Evolutionary conservation across 345 rosid species (phyloP).

Genomic region (Passiflora organensis): DNA sequence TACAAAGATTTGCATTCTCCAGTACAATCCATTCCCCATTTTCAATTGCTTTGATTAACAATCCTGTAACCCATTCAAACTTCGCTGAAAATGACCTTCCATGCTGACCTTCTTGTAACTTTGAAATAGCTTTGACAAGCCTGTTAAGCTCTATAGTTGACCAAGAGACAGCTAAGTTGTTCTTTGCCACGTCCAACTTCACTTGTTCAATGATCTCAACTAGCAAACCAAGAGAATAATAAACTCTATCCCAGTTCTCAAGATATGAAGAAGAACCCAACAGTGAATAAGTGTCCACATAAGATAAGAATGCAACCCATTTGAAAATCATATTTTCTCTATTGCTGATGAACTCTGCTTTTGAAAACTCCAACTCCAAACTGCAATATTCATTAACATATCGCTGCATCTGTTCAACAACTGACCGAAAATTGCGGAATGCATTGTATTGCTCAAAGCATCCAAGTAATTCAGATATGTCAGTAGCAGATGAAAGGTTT

Average conservation of each 20-base stretch:
- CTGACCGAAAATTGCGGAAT: slow-evolving; percentile 56
- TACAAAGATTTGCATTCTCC: slow-evolving; percentile 93
- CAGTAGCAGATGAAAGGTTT: slow-evolving; percentile 85
- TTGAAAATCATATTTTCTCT: slow-evolving; percentile 41
- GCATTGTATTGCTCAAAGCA: slow-evolving; percentile 93
- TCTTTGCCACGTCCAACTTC: slow-evolving; percentile 35
- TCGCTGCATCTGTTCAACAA: slow-evolving; percentile 54
- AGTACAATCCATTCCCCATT: slow-evolving; percentile 93
- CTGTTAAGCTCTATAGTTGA: slow-evolving; percentile 45
- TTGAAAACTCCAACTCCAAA: slow-evolving; percentile 41
- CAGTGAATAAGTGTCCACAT: slow-evolving; percentile 31
- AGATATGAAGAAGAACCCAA: slow-evolving; percentile 31
- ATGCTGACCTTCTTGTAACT: slow-evolving; percentile 44
- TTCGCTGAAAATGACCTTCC: slow-evolving; percentile 50
- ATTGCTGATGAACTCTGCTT: slow-evolving; percentile 33
- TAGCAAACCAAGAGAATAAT: slow-evolving; percentile 41
- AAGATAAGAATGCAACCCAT: slow-evolving; percentile 63
- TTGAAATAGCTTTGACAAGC: slow-evolving; percentile 42
- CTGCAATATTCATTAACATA: slow-evolving; percentile 63
- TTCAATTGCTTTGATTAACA: slow-evolving; percentile 78
- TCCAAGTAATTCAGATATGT: slow-evolving; percentile 90
- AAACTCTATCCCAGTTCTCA: slow-evolving; percentile 27
- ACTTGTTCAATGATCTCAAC: slow-evolving; percentile 45
- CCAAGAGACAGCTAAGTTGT: slow-evolving; percentile 41
- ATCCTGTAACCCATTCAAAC: slow-evolving; percentile 93